A percentile compares a stretch with the other conserved stretches of the same genome.
phyloP scores from a whole-genome alignment of 371 early-diverging fungal species.

The Enterocytospora artemiae region DNA sequence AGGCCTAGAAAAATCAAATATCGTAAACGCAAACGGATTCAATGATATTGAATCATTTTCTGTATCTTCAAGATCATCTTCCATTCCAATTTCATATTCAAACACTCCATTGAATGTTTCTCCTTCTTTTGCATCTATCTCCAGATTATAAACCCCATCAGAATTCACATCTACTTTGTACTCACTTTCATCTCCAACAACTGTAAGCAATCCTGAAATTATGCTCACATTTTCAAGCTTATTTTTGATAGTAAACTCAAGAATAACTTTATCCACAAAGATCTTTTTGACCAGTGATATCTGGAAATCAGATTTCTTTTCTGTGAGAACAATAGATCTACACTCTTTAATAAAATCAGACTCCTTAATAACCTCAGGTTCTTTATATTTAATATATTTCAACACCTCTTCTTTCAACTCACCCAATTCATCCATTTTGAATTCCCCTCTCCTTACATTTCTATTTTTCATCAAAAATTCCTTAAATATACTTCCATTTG shows the following conservation, averaged over 20 bases:
- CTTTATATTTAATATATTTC: conserved; percentile 9
- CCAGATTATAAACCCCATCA: neutral
- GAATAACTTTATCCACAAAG: conserved; percentile 7
- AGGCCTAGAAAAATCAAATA: conserved; percentile 42
- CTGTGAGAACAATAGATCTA: conserved; percentile 31
- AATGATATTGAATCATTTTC: conserved; percentile 38
- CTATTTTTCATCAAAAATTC: conserved; percentile 13
- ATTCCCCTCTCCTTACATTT: conserved; percentile 9
- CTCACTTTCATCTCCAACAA: conserved; percentile 2
- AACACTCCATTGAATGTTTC: conserved; percentile 33
- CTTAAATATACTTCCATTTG: conserved; percentile 6
- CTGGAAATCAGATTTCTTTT: conserved; percentile 24
- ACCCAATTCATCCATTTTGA: conserved; percentile 34
- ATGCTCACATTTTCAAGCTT: conserved; percentile 25
- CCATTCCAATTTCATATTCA: conserved; percentile 35
- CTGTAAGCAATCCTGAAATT: conserved; percentile 16
- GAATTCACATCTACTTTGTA: neutral
- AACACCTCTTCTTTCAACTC: conserved; percentile 23
- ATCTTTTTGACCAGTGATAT: conserved; percentile 33
- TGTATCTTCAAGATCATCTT: conserved; percentile 30
- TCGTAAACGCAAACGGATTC: conserved; percentile 32
- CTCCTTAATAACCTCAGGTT: conserved; percentile 1
- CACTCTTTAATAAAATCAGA: conserved; percentile 30
- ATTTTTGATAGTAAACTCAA: conserved; percentile 31
- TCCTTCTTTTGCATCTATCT: conserved; percentile 11